Base-by-base conservation (phyloP, 129 eudicot genomes). In the Pulicaria dysenterica region DNA sequence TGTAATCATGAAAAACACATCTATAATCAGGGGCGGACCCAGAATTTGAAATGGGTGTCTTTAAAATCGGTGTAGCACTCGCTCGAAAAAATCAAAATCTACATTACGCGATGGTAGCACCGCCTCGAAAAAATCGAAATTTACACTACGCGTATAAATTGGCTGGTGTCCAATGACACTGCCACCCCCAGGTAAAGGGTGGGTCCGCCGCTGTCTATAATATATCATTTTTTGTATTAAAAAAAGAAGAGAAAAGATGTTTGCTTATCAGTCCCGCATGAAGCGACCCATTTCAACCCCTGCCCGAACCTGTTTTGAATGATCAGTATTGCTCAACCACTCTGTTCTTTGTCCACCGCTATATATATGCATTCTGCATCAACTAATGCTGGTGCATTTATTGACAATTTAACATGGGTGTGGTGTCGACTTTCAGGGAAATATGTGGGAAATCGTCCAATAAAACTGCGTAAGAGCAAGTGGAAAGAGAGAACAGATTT, bases 371-470 rank as follows among this genome's bases (percentile, higher is more conserved):
- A 58, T 36, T 58, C 43, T 58, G 43, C 39, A 56, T n/a, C 40
- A 58, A 13, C 4, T 14, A 13, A 31, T 24, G 41, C 10, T 14
- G 31, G 40, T 24, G 14, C 63, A 3, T 24, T 57, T 24, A 19
- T 57, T 17, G 8, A 57, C 40, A 31, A 36, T 50, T 46, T 14
- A 37, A n/a, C 39, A 14, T 53, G 31, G 31, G 8, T 36, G 55
- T 38, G 38, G 53, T 5, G 46, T 42, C n/a, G 34, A 67, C 13
- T 16, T 47, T 5, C 79, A 89, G 98, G 94, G 5, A 92, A 92
- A 69, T 92, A 92, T 70, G 98, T 92, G 45, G 98, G 98, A 58
- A 92, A 92, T 43, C 91, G 98, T 14, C 96, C 98, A 17, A 87
- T 92, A 50, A 89, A 89, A 83, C 91, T 92, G 51, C 91, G 89